Conservation (phyloP, 495 filamentous ascomycete genomes). For the Cudoniella acicularis region DNA sequence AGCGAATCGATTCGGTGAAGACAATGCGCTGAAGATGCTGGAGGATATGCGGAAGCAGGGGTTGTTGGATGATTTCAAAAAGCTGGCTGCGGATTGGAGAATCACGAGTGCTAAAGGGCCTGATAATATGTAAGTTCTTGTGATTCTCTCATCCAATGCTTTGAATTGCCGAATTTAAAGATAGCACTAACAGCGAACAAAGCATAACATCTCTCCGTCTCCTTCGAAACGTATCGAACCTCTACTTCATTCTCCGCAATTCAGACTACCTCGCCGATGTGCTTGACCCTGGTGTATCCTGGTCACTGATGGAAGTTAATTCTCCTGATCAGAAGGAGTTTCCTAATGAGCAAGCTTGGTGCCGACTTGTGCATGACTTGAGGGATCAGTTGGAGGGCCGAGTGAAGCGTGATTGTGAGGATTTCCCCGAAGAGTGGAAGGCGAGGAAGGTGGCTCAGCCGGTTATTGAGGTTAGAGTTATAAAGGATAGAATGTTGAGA, state of each 20-base stretch:
- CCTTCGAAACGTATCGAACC: not conserved
- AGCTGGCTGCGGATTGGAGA: not conserved
- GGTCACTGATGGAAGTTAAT: not conserved
- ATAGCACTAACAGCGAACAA: not conserved
- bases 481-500: not conserved
- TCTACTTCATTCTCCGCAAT: slow-evolving; percentile 1
- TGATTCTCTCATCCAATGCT: no score
- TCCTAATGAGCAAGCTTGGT: not conserved
- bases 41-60: slow-evolving; percentile 2
- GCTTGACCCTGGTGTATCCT: not conserved
- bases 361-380: not conserved
- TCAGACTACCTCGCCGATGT: slow-evolving; percentile 1
- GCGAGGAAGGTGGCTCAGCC: not conserved
- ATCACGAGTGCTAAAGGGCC: not conserved
- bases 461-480: not conserved
- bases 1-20: not conserved
- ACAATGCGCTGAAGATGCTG: not conserved
- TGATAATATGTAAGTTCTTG: slow-evolving; percentile 1
- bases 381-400: not conserved
- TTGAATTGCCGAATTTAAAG: no score
- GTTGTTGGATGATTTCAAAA: slow-evolving; percentile 3
- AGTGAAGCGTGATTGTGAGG: not conserved
- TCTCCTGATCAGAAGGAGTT: slow-evolving; percentile 9
- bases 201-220: slow-evolving; percentile 1
- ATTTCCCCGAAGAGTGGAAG: not conserved